phyloP scores from a whole-genome alignment of 2,329 filamentous ascomycete genomes.

The Orbilia javanica region DNA sequence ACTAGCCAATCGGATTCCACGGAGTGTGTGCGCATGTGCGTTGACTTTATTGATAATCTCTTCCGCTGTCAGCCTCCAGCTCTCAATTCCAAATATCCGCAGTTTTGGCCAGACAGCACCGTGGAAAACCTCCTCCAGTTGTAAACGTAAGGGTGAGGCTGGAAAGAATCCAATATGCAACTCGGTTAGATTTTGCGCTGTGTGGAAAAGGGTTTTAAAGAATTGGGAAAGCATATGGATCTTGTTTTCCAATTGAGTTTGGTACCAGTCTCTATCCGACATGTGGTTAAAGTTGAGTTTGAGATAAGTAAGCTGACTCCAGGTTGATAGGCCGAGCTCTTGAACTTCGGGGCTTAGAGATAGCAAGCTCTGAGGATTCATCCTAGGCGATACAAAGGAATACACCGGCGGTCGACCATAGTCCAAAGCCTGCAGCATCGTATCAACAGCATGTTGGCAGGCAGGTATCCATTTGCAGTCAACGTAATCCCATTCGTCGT shows the following conservation, averaged over 20 bases:
- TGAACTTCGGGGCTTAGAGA: conserved; percentile 57
- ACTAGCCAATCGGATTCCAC: conserved; percentile 72
- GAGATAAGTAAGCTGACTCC: conserved; percentile 72
- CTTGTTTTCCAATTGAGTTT: conserved; percentile 68
- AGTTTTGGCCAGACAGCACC: conserved; percentile 73
- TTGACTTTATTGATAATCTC: conserved; percentile 73
- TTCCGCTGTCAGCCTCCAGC: conserved; percentile 73
- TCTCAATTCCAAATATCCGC: conserved; percentile 74
- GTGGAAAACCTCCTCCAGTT: conserved; percentile 74
- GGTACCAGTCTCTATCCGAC: conserved; percentile 65
- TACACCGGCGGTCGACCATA: conserved; percentile 71
- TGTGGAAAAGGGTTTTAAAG: conserved; percentile 72
- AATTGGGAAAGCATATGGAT: conserved; percentile 72
- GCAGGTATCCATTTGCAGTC: conserved; percentile 74
- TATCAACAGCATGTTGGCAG: conserved; percentile 73
- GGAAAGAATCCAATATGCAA: conserved; percentile 76
- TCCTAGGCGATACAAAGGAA: conserved; percentile 74
- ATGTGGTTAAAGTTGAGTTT: conserved; percentile 75
- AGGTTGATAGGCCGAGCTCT: conserved; percentile 71
- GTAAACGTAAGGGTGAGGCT: conserved; percentile 71
- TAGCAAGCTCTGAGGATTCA: conserved; percentile 68
- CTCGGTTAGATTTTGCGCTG: conserved; percentile 73
- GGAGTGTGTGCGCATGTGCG: conserved; percentile 71
- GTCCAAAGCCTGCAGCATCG: conserved; percentile 71
- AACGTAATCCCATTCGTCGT: conserved; percentile 67